Base-by-base conservation (phyloP, 2,329 filamentous ascomycete species). In the Fusarium concolor region DNA sequence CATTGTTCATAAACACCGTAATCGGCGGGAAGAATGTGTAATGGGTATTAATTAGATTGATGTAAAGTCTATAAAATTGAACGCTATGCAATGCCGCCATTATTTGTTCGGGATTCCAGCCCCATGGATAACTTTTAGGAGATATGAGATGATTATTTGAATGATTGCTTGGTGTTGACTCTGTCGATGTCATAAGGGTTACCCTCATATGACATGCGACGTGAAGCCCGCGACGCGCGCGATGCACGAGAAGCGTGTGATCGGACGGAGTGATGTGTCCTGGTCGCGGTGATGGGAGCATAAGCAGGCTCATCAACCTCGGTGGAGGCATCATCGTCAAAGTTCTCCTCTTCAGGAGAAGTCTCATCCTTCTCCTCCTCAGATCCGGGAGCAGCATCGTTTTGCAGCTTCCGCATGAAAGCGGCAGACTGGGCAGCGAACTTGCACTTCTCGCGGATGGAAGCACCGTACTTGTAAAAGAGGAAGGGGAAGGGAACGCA, bases 401-500 rank as follows among this genome's bases (percentile, higher is more conserved):
- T 54, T 6, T 68, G 66, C 2, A 68, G 33, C 61, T 68, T 70
- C 46, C 65, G 66, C 20, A 68, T 70, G n/a, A 68, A 68, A 17
- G 65, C 66, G 14, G 66, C 66, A 10, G 66, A 68, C 17, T 68
- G 66, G 9, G 66, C 66, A 3, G 66, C 66, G 10, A 63, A 70
- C 53, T 70, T 70, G 67, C 67, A 71, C 53, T 69, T 66, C 29
- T 68, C 60, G 2, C 68, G 68, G 6, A 71, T 69, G 7, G 61
- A 51, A 22, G 56, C 60, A 4, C 68, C 68, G 41, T 70, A 70
- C 49, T 67, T 69, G 49, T 71, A 71, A 7, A 71, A 67, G 11
- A 71, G 47, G 66, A 71, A 71, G 4, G 68, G 68, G 37, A 71
- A 67, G 6, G 68, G 68, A 41, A 71, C 62, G 17, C 68, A 71